Evolutionary conservation across 2,329 filamentous ascomycete species (phyloP).

Genomic region (Pleurostoma richardsiae): DNA sequence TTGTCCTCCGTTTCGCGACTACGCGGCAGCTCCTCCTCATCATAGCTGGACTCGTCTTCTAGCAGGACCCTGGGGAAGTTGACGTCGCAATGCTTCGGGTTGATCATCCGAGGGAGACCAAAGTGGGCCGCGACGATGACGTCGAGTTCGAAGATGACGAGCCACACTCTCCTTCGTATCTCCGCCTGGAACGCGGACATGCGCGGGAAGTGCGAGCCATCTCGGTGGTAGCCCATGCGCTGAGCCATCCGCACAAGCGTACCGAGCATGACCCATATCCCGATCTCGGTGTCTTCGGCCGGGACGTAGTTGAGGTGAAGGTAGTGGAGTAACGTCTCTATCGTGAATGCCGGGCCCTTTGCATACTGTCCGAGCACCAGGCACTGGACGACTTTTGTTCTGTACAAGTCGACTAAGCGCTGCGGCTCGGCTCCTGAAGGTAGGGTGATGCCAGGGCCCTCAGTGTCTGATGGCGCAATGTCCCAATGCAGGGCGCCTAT

Average conservation of each 20-base stretch:
- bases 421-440: no score
- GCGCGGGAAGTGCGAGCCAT: conserved; percentile 31
- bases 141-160: conserved; percentile 9
- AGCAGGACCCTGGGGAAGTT: not conserved
- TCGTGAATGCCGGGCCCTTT: not conserved
- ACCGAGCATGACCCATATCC: conserved; percentile 43
- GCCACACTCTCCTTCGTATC: conserved; percentile 46
- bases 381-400: not conserved
- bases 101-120: not conserved
- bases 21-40: not conserved
- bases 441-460: no score
- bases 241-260: conserved; percentile 43
- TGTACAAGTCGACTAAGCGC: not conserved
- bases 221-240: conserved; percentile 46
- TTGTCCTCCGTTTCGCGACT: not conserved
- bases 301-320: not conserved
- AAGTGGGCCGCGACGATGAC: conserved; percentile 16
- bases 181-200: conserved; percentile 38
- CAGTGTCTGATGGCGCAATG: no score
- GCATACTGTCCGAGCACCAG: not conserved
- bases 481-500: not conserved
- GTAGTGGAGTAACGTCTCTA: not conserved
- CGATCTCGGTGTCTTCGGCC: not conserved
- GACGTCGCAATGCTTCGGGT: not conserved
- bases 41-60: not conserved